Base-by-base conservation (phyloP, 2,329 filamentous ascomycete genomes). In the Orbilia quercus region DNA sequence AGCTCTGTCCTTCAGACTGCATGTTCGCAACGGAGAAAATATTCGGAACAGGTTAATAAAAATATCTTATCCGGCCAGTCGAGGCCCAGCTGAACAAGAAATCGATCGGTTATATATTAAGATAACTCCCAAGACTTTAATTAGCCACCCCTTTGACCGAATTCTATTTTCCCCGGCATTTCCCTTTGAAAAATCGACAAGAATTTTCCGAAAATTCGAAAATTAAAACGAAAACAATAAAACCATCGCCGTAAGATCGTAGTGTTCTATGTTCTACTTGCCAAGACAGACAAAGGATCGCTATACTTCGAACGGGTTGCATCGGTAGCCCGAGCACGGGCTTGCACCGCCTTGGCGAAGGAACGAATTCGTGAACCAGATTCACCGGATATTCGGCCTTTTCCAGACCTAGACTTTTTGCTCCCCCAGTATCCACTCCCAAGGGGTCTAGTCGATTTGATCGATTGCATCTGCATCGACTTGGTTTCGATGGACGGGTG, bases 41-140 rank as follows among this genome's bases (percentile, higher is more conserved):
- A 47, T 23, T 9, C 44, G 22, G 14, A 54, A 4, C 16, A 54
- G 11, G 3, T 34, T 20, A 54, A 14, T 3, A 51, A 51, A 51
- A 50, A 51, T 2, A 51, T 31, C 11, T 31, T 4, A 12, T 34
- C 7, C 2, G 22, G 22, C 7, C 20, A 40, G 23, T 44, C 38
- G 16, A 36, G 25, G 16, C 31, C 34, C n/a, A 25, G 23, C 59
- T 55, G 48, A 47, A 44, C 23, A 23, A 16, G 12, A 31, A 9
- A 48, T 25, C 25, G 18, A 65, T 18, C 28, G 14, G 36, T 2
- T 65, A 65, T 65, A 65, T 65, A 55, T 57, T 65, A 12, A 23
- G 34, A 55, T 31, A 65, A 23, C 18, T 40, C 60, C 60, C 60
- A 65, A 57, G 60, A 31, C 51, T 48, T 48, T 50, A n/a, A n/a